Conservation (phyloP, 306 rosid genomes). For the Erythrophleum fordii region DNA sequence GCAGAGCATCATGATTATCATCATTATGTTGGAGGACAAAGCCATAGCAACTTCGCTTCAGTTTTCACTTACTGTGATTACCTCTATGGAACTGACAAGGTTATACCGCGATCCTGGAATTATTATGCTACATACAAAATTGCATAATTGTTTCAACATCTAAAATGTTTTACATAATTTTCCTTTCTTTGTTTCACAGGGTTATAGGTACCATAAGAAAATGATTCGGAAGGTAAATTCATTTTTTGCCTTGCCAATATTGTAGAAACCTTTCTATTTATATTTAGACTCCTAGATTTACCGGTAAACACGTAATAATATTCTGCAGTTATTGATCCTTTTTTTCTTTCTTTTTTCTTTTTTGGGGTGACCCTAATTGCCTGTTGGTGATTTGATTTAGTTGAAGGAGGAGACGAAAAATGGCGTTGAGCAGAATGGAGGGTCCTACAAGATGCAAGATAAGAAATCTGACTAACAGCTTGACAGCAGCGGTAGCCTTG, state of each 20-base stretch:
- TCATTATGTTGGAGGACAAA: conserved; percentile 95
- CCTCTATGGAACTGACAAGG: conserved; percentile 98
- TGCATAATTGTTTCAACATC: conserved; percentile 29
- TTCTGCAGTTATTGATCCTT: conserved; percentile 15
- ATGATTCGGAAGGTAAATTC: conserved; percentile 68
- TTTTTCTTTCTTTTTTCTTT: background rate
- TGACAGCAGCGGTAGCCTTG: conserved; percentile 13
- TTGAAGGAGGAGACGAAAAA: conserved; percentile 63
- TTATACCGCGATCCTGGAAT: conserved; percentile 40
- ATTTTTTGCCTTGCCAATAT: background rate
- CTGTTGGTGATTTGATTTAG: conserved; percentile 46
- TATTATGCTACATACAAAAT: conserved; percentile 29
- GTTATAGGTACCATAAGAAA: conserved; percentile 83
- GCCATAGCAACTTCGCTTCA: conserved; percentile 97
- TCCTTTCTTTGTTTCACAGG: conserved; percentile 66
- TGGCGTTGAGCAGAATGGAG: conserved; percentile 54
- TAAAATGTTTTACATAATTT: conserved; percentile 36
- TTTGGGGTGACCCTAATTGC: background rate
- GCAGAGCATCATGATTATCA: conserved; percentile 96
- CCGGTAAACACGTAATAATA: conserved; percentile 3
- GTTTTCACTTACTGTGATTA: conserved; percentile 97
- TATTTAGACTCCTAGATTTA: conserved; percentile 17
- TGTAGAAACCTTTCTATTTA: background rate
- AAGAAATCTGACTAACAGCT: conserved; percentile 49
- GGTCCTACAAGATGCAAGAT: conserved; percentile 49